Evolutionary conservation across 1,284 basidiomycete genomes (phyloP).

Genomic region (Sporisorium scitamineum): DNA sequence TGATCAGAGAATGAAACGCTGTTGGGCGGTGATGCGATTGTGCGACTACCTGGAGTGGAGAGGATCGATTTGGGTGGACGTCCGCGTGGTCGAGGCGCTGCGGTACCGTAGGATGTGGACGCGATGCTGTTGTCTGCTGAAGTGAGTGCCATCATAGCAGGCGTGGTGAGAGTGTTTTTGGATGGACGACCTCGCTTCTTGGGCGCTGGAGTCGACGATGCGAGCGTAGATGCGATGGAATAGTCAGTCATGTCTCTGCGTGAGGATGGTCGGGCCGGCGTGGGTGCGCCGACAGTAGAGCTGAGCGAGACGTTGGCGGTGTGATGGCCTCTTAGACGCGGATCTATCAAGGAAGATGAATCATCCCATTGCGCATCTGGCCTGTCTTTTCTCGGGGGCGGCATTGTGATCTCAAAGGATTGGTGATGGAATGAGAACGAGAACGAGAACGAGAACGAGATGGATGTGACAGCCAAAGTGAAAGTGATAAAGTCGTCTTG

Average conservation of each 20-base stretch:
- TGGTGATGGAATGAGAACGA: no score
- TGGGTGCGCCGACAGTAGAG: conserved; percentile 36
- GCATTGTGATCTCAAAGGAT: no score
- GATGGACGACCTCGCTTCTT: conserved; percentile 21
- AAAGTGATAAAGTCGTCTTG: background rate
- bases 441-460: background rate
- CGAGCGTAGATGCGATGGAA: conserved; percentile 34
- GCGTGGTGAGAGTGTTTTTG: conserved; percentile 20
- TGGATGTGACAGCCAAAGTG: background rate
- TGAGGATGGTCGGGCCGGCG: conserved; percentile 15
- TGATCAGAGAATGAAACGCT: conserved; percentile 33
- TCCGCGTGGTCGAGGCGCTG: conserved; percentile 15
- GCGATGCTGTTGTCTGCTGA: conserved; percentile 13
- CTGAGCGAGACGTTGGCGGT: conserved; percentile 32
- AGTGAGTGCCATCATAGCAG: conserved; percentile 19
- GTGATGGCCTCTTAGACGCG: conserved; percentile 12
- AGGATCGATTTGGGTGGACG: conserved; percentile 33
- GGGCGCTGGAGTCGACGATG: conserved; percentile 10
- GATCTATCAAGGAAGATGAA: conserved; percentile 13
- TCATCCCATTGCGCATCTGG: conserved; percentile 12
- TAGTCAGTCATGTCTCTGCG: conserved; percentile 4
- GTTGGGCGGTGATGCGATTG: conserved; percentile 5
- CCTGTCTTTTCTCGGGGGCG: background rate
- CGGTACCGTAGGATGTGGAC: conserved; percentile 13
- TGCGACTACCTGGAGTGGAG: conserved; percentile 11